Conservation (phyloP, 1,139 yeast species). For the Candida sojae region DNA sequence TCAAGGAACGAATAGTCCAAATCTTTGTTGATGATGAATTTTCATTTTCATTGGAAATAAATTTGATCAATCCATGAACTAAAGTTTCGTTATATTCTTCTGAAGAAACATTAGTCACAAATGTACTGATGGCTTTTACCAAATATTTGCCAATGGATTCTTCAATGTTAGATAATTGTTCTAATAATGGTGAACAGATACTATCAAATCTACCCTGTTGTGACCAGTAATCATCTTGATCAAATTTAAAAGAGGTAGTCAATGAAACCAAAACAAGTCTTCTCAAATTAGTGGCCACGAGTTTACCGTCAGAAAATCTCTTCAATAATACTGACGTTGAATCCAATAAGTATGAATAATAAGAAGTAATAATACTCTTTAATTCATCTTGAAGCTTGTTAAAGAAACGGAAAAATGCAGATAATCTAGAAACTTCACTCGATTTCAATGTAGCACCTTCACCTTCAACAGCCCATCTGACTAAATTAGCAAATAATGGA, state of each 20-base stretch:
- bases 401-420: conserved; percentile 84
- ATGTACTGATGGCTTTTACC: conserved; percentile 76
- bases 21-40: conserved; percentile 52
- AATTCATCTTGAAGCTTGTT: conserved; percentile 80
- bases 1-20: conserved; percentile 82
- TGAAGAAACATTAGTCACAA: conserved; percentile 72
- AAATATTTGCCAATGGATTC: conserved; percentile 72
- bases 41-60: conserved; percentile 38
- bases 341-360: conserved; percentile 83
- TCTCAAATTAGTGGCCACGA: conserved; percentile 59
- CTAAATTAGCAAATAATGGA: conserved; percentile 83
- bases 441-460: conserved; percentile 56
- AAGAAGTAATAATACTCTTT: conserved; percentile 84
- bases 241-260: conserved; percentile 79
- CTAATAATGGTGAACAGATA: conserved; percentile 60
- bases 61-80: conserved; percentile 39
- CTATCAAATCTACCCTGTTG: conserved; percentile 81
- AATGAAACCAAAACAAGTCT: conserved; percentile 73
- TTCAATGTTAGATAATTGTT: conserved; percentile 68
- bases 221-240: conserved; percentile 94
- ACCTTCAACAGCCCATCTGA: conserved; percentile 92
- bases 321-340: conserved; percentile 58
- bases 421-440: conserved; percentile 55
- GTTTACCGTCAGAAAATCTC: conserved; percentile 39
- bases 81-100: conserved; percentile 74